A percentile compares a stretch with the other conserved stretches of the same genome.
Conservation (phyloP, 2,329 filamentous ascomycete species). For the Trichoderma sp. region DNA sequence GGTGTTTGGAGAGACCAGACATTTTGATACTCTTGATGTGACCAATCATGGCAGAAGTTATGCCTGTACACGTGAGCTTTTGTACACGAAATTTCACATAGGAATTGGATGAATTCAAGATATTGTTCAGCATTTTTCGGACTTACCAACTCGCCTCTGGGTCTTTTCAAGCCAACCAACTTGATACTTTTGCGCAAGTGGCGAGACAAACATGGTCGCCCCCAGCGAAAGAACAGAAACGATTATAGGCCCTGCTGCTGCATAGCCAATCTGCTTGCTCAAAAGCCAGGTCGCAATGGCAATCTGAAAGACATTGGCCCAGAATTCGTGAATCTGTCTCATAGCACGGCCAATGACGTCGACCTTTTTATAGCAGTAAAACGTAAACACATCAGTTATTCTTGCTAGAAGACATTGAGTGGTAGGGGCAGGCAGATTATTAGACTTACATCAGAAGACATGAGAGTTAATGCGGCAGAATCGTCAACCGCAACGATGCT, state of each 20-base stretch:
- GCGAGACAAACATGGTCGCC: conserved; percentile 29
- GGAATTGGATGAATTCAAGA: background rate
- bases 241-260: conserved; percentile 35
- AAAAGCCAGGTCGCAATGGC: conserved; percentile 32
- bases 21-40: conserved; percentile 45
- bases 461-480: conserved; percentile 39
- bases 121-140: background rate
- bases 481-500: conserved; percentile 31
- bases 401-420: background rate
- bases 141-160: conserved; percentile 31
- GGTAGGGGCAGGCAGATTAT: no score
- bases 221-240: conserved; percentile 30
- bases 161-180: conserved; percentile 23
- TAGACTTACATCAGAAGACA: conserved; percentile 39
- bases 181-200: conserved; percentile 32
- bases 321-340: conserved; percentile 38
- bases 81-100: background rate
- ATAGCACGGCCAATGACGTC: conserved; percentile 38
- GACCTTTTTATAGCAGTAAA: conserved; percentile 28
- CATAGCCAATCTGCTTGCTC: conserved; percentile 35
- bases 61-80: conserved; percentile 21
- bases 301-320: conserved; percentile 38
- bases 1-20: conserved; percentile 36
- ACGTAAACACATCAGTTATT: background rate
- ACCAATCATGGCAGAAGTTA: conserved; percentile 36